Evolutionary conservation across 192 early-diverging fungal species (phyloP).

Genomic region (Entomortierella lignicola): DNA sequence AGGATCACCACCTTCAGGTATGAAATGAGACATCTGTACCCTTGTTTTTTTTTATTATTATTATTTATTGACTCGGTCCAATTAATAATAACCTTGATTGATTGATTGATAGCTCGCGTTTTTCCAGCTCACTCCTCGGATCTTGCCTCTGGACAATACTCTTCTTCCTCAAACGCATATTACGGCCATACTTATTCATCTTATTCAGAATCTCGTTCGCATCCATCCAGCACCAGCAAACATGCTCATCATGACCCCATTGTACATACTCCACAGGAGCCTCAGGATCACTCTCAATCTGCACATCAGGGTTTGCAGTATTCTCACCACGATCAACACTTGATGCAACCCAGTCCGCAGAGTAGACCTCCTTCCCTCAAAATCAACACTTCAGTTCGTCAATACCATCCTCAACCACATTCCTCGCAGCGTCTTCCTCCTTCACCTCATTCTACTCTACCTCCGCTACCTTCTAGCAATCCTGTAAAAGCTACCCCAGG

Average conservation of each 20-base stretch:
- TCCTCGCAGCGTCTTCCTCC: slow-evolving; percentile 32
- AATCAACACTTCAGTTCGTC: slow-evolving; percentile 45
- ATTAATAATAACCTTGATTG: too few relatives aligned
- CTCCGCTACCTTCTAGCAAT: slow-evolving; percentile 21
- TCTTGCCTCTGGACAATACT: background rate
- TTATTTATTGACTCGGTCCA: too few relatives aligned
- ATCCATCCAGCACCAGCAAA: slow-evolving; percentile 1
- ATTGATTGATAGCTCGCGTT: too few relatives aligned
- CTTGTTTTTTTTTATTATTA: too few relatives aligned
- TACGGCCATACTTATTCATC: background rate
- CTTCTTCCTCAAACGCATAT: background rate
- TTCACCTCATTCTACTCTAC: slow-evolving; percentile 43
- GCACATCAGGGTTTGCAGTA: slow-evolving; percentile 4
- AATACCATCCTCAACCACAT: slow-evolving; percentile 28
- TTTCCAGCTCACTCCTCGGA: too few relatives aligned
- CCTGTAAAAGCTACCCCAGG: slow-evolving; percentile 19
- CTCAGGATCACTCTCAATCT: slow-evolving; percentile 24
- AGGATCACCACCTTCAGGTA: slow-evolving; percentile 45
- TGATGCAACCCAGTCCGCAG: slow-evolving; percentile 33
- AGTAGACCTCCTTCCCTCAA: slow-evolving; percentile 39
- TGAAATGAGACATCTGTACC: background rate
- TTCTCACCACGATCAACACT: slow-evolving; percentile 21
- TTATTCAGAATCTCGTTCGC: slow-evolving; percentile 1
- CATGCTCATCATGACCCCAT: slow-evolving; percentile 26
- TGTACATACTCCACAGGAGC: slow-evolving; percentile 15